Evolutionary conservation across 2,329 filamentous ascomycete species (phyloP).

Genomic region (Xylaria sp.): DNA sequence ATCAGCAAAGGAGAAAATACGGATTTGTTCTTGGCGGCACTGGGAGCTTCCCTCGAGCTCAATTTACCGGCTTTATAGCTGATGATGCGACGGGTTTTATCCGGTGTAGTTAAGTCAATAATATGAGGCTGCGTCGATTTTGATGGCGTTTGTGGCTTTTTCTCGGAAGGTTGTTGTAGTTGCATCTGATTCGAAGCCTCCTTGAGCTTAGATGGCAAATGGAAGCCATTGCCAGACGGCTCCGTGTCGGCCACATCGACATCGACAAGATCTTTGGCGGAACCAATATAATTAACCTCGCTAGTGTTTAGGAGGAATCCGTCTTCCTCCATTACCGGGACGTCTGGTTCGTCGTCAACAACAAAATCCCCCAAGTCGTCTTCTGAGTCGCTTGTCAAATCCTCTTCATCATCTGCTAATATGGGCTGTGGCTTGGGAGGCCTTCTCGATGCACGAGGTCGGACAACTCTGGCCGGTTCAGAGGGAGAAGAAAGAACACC

Average conservation of each 20-base stretch:
- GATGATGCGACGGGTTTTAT: constrained; percentile 14
- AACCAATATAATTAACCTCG: constrained; percentile 18
- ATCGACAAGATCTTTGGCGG: background rate
- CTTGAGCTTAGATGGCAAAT: background rate
- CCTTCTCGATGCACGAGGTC: constrained; percentile 41
- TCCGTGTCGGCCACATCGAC: background rate
- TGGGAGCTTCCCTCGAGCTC: constrained; percentile 12
- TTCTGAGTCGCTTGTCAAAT: constrained; percentile 62
- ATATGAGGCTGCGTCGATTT: constrained; percentile 27
- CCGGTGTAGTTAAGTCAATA: constrained; percentile 42
- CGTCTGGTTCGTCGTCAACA: constrained; percentile 51
- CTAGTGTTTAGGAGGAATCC: constrained; percentile 16
- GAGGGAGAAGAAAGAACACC: constrained; percentile 55
- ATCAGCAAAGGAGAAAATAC: constrained; percentile 37
- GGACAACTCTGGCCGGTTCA: constrained; percentile 53
- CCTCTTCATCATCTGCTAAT: constrained; percentile 58
- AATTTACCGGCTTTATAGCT: constrained; percentile 25
- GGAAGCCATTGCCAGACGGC: background rate
- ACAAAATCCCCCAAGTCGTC: constrained; percentile 62
- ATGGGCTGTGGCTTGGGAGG: constrained; percentile 31
- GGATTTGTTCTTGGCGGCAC: background rate
- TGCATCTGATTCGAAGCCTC: background rate
- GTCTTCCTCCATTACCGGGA: constrained; percentile 5
- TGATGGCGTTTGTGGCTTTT: constrained; percentile 31
- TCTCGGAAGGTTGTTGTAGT: background rate